A percentile compares a stretch with the other conserved stretches of the same genome.
phyloP scores from a whole-genome alignment of 768 basidiomycete species.

The Strobilomyces echinocephalus region DNA sequence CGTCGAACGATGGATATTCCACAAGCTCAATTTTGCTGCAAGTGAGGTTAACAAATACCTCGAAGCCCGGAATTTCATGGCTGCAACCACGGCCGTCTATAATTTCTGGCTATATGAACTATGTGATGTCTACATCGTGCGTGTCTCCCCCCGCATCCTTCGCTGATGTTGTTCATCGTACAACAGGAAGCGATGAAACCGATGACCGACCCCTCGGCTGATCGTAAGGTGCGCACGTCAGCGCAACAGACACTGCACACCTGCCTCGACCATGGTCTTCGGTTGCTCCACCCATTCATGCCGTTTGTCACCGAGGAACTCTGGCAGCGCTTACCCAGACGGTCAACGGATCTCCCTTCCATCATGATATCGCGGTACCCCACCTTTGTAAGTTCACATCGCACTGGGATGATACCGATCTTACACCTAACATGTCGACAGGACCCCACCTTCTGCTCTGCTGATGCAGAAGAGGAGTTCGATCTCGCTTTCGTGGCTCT shows the following conservation, averaged over 20 bases:
- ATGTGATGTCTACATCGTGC: constrained; percentile 97
- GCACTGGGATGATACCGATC: neutral
- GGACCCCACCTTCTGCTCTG: constrained; percentile 58
- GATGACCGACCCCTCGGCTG: constrained; percentile 79
- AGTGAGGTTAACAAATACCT: constrained; percentile 72
- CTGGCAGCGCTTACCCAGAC: constrained; percentile 91
- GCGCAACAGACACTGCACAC: constrained; percentile 96
- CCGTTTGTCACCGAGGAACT: constrained; percentile 98
- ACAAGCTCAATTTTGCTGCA: constrained; percentile 84
- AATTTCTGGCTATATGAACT: constrained; percentile 98
- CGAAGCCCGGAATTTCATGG: constrained; percentile 85
- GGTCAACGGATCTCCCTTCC: constrained; percentile 75
- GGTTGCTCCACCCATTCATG: constrained; percentile 96
- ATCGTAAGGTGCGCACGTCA: constrained; percentile 60
- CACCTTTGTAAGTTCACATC: constrained; percentile 52
- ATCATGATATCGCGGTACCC: constrained; percentile 92
- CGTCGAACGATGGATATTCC: constrained; percentile 92
- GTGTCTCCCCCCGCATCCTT: constrained; percentile 23
- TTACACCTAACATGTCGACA: constrained; percentile 23
- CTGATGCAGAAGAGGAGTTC: constrained; percentile 77
- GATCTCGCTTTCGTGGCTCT: constrained; percentile 79
- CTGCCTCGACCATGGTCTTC: constrained; percentile 86
- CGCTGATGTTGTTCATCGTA: neutral
- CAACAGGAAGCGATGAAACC: constrained; percentile 96
- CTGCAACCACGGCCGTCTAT: constrained; percentile 77